These are phyloP conservation scores for Hansenula anomala DNA, from an alignment of 1,139 yeast genomes.

Conservation along the genomic window DNA sequence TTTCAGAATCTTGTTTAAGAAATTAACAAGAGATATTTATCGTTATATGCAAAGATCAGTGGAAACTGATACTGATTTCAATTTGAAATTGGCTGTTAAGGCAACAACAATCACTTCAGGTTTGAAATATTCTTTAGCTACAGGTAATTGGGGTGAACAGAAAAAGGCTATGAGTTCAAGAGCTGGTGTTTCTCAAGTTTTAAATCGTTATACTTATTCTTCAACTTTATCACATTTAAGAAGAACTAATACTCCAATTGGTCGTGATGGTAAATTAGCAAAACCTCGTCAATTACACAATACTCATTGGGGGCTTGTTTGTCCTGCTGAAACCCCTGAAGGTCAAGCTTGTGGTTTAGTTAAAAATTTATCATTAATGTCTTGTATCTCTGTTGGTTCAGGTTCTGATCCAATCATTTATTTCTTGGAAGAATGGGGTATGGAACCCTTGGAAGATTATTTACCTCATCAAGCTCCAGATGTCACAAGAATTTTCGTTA, in stretches of 20 bases:
- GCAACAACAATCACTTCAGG: constrained; percentile 97
- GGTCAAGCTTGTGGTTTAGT: constrained; percentile 99
- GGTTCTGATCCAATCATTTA: constrained; percentile 94
- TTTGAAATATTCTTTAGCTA: constrained; percentile 92
- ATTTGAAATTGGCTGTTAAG: constrained; percentile 92
- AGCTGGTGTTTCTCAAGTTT: constrained; percentile 99
- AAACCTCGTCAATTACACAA: constrained; percentile 98
- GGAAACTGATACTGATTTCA: constrained; percentile 95
- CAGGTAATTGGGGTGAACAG: constrained; percentile 99
- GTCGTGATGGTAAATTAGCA: constrained; percentile 97
- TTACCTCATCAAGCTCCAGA: constrained; percentile 90
- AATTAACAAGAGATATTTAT: constrained; percentile 89
- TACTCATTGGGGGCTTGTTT: constrained; percentile 99
- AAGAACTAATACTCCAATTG: constrained; percentile 98
- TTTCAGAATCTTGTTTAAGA: constrained; percentile 90
- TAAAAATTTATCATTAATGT: constrained; percentile 91
- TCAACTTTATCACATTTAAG: constrained; percentile 96
- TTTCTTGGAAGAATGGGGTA: constrained; percentile 98
- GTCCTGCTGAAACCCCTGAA: constrained; percentile 99
- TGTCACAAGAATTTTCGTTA: constrained; percentile 91
- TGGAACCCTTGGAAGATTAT: constrained; percentile 95
- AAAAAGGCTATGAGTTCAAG: constrained; percentile 98
- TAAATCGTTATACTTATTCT: constrained; percentile 95
- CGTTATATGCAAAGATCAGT: constrained; percentile 99
- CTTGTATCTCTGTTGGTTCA: constrained; percentile 96